These are phyloP conservation scores for Crataegus laevigata DNA, from an alignment of 306 rosid species.

Conservation along the genomic window DNA sequence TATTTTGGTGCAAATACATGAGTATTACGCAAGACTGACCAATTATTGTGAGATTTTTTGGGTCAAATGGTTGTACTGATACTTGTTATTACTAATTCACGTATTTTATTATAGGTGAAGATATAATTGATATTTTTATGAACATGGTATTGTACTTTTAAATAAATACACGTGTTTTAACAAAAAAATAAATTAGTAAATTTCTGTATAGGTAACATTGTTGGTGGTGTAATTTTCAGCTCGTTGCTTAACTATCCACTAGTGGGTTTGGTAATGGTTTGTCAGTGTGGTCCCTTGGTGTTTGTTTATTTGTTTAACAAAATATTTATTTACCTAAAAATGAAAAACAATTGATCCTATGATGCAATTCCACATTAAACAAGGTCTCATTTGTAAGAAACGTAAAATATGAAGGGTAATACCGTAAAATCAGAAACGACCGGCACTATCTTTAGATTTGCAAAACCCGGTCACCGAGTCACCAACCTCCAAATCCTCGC, in stretches of 20 bases:
- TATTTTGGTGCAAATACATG: no score
- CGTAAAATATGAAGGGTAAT: not conserved
- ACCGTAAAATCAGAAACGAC: conserved; percentile 11
- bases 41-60: no score
- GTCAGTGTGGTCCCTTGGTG: not conserved
- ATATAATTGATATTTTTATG: no score
- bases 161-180: no score
- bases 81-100: no score
- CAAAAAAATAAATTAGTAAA: no score
- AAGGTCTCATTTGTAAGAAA: not conserved
- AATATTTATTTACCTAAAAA: not conserved
- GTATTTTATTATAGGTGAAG: no score
- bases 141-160: no score
- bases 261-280: not conserved
- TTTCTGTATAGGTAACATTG: not conserved
- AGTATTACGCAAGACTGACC: accelerated
- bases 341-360: not conserved
- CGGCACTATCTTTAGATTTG: conserved; percentile 22
- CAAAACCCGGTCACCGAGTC: not conserved
- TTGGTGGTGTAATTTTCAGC: not conserved
- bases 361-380: not conserved
- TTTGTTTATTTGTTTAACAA: not conserved
- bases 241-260: not conserved
- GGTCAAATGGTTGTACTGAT: no score
- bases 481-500: not conserved